These are phyloP conservation scores for Peronospora farinosa DNA, from an alignment of 352 stramenopile species.

Conservation along the genomic window DNA sequence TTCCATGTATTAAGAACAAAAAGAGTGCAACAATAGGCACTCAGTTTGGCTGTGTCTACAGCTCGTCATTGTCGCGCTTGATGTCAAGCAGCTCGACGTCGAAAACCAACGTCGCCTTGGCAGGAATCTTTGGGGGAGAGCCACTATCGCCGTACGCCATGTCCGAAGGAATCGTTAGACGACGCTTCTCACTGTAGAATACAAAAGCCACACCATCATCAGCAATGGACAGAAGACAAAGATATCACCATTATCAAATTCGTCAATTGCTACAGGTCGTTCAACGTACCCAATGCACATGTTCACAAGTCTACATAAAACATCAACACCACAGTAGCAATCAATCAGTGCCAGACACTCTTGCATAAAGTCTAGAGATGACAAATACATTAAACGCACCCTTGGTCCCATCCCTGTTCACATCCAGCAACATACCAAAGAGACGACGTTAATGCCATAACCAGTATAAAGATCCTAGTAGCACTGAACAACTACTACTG, in stretches of 20 bases:
- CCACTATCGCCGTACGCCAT: conserved; percentile 93
- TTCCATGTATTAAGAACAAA: not conserved
- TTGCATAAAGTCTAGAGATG: not conserved
- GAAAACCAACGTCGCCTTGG: conserved; percentile 93
- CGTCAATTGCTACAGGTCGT: not conserved
- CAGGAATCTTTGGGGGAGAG: conserved; percentile 89
- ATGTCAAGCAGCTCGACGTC: conserved; percentile 96
- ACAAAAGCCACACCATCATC: conserved; percentile 1
- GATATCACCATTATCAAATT: not conserved
- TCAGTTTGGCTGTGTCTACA: conserved; percentile 25
- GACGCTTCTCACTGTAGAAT: conserved; percentile 71
- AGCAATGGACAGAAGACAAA: not conserved
- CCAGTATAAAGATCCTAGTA: not conserved
- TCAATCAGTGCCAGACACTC: conserved; percentile 4
- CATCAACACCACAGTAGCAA: conserved; percentile 9
- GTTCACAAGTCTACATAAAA: conserved; percentile 54
- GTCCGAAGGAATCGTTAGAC: conserved; percentile 76
- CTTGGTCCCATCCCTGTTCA: conserved; percentile 73
- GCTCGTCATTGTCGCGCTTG: conserved; percentile 58
- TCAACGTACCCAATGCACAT: conserved; percentile 80
- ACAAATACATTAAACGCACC: conserved; percentile 34
- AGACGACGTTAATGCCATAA: conserved; percentile 1
- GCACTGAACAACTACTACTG: not conserved
- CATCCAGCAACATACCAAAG: conserved; percentile 5
- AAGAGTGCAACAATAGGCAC: conserved; percentile 3